Evolutionary conservation across 2,329 filamentous ascomycete genomes (phyloP).

Genomic region (Botrytis elliptica): DNA sequence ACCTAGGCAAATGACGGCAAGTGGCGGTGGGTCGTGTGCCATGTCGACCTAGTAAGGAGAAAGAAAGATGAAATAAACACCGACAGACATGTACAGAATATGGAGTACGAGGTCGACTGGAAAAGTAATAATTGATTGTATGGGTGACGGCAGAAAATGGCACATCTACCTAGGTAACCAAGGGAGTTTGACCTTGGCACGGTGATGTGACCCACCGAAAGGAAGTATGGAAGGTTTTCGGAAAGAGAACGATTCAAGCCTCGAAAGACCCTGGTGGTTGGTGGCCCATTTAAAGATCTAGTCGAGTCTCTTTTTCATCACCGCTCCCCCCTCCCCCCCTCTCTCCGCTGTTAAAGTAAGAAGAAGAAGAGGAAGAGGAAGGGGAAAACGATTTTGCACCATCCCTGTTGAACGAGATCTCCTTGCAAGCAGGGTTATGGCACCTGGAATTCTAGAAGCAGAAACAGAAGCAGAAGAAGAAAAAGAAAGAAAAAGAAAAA

Average conservation of each 20-base stretch:
- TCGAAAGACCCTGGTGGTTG: not conserved
- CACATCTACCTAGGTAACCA: not conserved
- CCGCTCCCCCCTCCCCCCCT: not conserved
- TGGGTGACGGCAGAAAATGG: conserved; percentile 1
- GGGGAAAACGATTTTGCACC: not conserved
- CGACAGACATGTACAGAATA: not conserved
- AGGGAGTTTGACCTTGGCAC: not conserved
- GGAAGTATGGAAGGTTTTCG: not conserved
- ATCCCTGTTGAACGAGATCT: not conserved
- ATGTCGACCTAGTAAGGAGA: not conserved
- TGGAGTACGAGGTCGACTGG: not conserved
- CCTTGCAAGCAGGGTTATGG: not conserved
- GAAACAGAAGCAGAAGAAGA: not conserved
- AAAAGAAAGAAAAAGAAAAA: not conserved
- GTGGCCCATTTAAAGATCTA: conserved; percentile 4
- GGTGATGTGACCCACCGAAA: conserved; percentile 3
- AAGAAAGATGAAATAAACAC: not conserved
- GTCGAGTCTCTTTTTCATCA: conserved; percentile 6
- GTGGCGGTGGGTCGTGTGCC: conserved; percentile 8
- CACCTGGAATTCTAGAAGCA: not conserved
- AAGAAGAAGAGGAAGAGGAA: not conserved
- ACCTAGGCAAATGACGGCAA: conserved; percentile 7
- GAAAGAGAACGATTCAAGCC: not conserved
- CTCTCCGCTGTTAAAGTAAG: not conserved
- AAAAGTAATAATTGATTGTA: not conserved